Evolutionary conservation across 306 rosid species (phyloP).

Genomic region (Sesbania bispinosa): DNA sequence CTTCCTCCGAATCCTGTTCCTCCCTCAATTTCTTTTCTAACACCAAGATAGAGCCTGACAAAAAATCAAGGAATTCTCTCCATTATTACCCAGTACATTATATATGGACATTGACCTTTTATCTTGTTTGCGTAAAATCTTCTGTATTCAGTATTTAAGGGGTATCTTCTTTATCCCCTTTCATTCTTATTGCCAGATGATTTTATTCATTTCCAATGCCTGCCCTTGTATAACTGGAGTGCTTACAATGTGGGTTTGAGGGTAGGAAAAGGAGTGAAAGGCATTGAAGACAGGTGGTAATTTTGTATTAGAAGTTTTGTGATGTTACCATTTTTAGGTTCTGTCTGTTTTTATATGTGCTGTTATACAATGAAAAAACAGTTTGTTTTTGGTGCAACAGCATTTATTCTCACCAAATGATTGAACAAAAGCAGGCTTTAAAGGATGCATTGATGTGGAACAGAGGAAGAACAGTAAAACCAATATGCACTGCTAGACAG

Average conservation of each 20-base stretch:
- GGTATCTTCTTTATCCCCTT: neutral
- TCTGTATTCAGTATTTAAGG: neutral
- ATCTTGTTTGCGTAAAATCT: constrained; percentile 8
- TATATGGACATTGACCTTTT: neutral
- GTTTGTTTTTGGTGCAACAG: constrained; percentile 2
- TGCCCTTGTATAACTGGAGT: neutral
- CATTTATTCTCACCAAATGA: neutral
- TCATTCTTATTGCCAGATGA: constrained; percentile 4
- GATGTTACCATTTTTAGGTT: neutral
- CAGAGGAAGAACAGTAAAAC: neutral
- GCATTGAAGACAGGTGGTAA: neutral
- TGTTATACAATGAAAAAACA: neutral
- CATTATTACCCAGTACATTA: neutral
- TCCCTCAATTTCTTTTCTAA: neutral
- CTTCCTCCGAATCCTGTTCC: neutral
- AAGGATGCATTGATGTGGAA: neutral
- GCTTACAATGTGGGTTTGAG: neutral
- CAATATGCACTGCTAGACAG: neutral
- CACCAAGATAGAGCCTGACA: neutral
- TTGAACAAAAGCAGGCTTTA: neutral
- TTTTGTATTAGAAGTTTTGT: constrained; percentile 4
- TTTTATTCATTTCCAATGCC: constrained; percentile 3
- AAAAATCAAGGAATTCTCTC: neutral
- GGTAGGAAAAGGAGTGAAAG: neutral
- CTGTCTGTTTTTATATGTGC: constrained; percentile 6